phyloP scores from a whole-genome alignment of 768 basidiomycete genomes.

The Ramaria sp. region DNA sequence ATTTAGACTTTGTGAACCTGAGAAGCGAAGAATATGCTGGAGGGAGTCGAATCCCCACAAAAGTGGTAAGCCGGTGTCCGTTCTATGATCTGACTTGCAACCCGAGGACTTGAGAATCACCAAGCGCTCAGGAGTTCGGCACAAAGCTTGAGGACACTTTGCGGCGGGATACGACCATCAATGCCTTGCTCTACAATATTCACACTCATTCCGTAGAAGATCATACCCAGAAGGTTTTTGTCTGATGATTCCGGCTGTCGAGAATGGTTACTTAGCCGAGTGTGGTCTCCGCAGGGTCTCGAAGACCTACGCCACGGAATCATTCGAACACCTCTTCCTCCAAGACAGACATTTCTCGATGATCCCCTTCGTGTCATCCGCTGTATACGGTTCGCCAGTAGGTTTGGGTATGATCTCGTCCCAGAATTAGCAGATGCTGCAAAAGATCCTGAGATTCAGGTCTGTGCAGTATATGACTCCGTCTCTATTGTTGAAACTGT shows the following conservation, averaged over 20 bases:
- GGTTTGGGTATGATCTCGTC: conserved; percentile 76
- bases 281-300: conserved; percentile 47
- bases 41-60: conserved; percentile 79
- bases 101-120: neutral
- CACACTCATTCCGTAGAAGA: conserved; percentile 83
- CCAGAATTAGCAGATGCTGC: conserved; percentile 54
- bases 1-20: conserved; percentile 90
- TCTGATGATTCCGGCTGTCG: neutral
- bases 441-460: conserved; percentile 53
- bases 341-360: conserved; percentile 81
- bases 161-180: conserved; percentile 89
- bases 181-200: conserved; percentile 92
- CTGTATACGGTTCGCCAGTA: conserved; percentile 82
- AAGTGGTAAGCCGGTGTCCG: conserved; percentile 46
- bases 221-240: conserved; percentile 57
- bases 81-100: neutral
- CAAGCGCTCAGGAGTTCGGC: conserved; percentile 59
- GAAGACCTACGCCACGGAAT: conserved; percentile 69
- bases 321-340: conserved; percentile 83
- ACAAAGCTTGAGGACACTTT: conserved; percentile 87
- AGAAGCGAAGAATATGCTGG: conserved; percentile 86
- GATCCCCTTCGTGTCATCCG: conserved; percentile 91
- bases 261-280: neutral
- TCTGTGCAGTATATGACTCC: conserved; percentile 15
- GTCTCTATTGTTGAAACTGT: neutral